These are phyloP conservation scores for Leishmania braziliensis DNA, from an alignment of 208 protist species.

Conservation along the genomic window DNA sequence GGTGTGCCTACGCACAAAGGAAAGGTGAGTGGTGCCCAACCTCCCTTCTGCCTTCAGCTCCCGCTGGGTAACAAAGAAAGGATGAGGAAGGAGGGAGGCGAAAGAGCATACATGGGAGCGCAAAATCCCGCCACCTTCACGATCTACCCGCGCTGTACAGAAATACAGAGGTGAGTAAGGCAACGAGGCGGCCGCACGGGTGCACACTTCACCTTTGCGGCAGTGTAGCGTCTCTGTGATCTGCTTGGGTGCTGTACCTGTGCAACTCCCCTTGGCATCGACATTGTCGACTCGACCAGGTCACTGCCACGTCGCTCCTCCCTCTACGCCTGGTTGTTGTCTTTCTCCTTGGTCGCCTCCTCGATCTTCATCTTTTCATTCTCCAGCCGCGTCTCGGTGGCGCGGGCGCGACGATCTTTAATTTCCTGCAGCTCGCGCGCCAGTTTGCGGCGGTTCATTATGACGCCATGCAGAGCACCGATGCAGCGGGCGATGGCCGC, in stretches of 20 bases:
- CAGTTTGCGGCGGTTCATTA: slow-evolving; percentile 81
- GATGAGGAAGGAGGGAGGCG: not conserved
- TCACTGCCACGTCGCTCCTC: too few relatives aligned
- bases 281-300: not conserved
- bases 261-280: not conserved
- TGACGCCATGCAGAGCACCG: slow-evolving; percentile 81
- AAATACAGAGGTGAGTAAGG: not conserved
- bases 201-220: not conserved
- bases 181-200: not conserved
- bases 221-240: not conserved
- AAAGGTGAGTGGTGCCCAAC: not conserved
- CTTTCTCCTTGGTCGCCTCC: slow-evolving; percentile 46
- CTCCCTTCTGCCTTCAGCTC: not conserved
- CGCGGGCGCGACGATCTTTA: slow-evolving; percentile 55
- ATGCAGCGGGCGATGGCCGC: slow-evolving; percentile 83
- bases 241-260: not conserved
- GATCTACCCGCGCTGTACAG: not conserved
- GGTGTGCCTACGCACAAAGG: not conserved
- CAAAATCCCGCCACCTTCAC: not conserved
- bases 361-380: slow-evolving; percentile 64
- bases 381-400: slow-evolving; percentile 59
- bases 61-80: not conserved
- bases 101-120: not conserved
- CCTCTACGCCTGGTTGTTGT: slow-evolving; percentile 12
- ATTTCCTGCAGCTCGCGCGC: slow-evolving; percentile 77